Evolutionary conservation across 2,329 filamentous ascomycete species (phyloP).

Genomic region (Leptographium galeiforme): DNA sequence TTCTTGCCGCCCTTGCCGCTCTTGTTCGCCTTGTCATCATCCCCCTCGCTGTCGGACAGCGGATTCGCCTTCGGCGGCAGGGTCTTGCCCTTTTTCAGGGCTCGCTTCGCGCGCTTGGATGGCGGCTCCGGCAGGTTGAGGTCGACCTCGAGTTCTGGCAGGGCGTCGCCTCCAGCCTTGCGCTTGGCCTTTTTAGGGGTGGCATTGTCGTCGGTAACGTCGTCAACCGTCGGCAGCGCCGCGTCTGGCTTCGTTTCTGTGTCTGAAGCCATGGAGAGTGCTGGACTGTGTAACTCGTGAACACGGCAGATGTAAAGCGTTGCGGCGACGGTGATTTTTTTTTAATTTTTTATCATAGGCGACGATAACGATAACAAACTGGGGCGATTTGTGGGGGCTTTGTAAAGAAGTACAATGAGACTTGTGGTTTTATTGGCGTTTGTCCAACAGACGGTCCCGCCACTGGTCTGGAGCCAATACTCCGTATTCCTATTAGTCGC

Average conservation of each 20-base stretch:
- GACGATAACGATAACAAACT: not conserved
- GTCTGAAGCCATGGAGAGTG: not conserved
- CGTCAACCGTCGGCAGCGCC: not conserved
- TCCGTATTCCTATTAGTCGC: too few species aligned
- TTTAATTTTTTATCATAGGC: not conserved
- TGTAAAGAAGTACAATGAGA: too few species aligned
- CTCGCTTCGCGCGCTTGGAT: constrained; percentile 84
- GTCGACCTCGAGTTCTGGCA: constrained; percentile 78
- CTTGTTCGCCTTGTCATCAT: not conserved
- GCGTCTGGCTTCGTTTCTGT: not conserved
- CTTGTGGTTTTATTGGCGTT: too few species aligned
- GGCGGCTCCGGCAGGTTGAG: constrained; percentile 80
- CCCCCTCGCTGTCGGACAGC: constrained; percentile 7
- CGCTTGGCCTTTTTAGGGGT: constrained; percentile 69
- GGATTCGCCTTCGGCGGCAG: constrained; percentile 28
- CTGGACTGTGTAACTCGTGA: not conserved
- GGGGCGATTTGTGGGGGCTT: not conserved
- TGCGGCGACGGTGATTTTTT: not conserved
- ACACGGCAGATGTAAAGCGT: too few species aligned
- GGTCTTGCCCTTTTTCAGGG: constrained; percentile 70
- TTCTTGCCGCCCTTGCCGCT: constrained; percentile 17
- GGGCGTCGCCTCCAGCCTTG: constrained; percentile 33
- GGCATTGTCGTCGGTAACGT: constrained; percentile 8
- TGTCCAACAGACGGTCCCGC: too few species aligned
- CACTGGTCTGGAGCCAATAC: too few species aligned